Evolutionary conservation across 179 eudicot genomes (phyloP), one percentile per base, ranked within the genome.

Genomic region (Nepenthes alata): DNA sequence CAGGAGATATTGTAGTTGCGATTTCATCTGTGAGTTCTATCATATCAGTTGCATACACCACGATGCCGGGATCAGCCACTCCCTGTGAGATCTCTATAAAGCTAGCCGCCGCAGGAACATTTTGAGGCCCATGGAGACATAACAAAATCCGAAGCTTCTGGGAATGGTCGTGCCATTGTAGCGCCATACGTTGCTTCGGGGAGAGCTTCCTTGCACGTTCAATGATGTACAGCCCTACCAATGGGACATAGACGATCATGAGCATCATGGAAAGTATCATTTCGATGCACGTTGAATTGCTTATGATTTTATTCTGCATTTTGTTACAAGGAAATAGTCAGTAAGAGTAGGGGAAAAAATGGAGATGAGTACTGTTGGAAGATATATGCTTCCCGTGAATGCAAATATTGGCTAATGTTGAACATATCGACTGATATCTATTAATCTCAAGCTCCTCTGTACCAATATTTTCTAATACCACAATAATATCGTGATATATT

Each of bases 51-150:
- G 93, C 81, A 52, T 74, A 80, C 7, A 88, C 96, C 41, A 75
- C 70, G 39, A 88, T 77, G 4, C 98, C 91, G 0, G 96, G 96
- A 25, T 86, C 83, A 6, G 74, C 54, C n/a, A 62, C 68, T 2
- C 96, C 98, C 36, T 83, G 83, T 2, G 95, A 72, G 53, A 91
- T 81, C 76, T 78, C 91, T 70, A 86, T 84, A 35, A 91, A 71
- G 71, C 81, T 91, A 44, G 81, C 71, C 11, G 85, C 83, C 2
- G 91, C 67, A 5, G 85, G 74, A 12, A 83, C 79, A 54, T 84
- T 84, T 38, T 86, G 75, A 2, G 85, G 73, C 6, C 91, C 91
- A 15, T 81, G 87, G 10, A 91, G 66, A 70, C 98, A 85, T 8
- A 88, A 41, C 7, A 91, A 63, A 49, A 88, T 67, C 2, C 85